phyloP scores from a whole-genome alignment of 129 eudicot species.

The Oenanthe sinensis region DNA sequence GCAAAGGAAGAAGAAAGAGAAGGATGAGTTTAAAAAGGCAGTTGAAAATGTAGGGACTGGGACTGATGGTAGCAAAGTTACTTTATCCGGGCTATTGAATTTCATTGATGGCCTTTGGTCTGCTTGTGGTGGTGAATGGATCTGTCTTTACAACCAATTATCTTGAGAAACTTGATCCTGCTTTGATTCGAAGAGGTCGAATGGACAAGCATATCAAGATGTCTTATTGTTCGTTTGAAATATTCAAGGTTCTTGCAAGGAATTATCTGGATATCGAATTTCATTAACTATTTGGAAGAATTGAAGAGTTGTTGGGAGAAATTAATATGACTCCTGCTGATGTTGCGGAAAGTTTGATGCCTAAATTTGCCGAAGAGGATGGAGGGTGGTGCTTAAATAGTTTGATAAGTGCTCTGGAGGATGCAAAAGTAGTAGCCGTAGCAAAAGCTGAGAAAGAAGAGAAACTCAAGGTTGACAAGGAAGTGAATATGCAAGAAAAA shows the following conservation, averaged over 20 bases:
- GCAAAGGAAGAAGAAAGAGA: background rate
- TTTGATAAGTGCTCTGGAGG: slow-evolving; percentile 9
- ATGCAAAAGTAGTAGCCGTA: background rate
- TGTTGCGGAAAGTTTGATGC: slow-evolving; percentile 3
- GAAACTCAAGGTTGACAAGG: background rate
- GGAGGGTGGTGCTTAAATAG: background rate
- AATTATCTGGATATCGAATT: background rate
- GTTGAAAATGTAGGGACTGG: background rate
- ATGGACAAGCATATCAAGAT: slow-evolving; percentile 5
- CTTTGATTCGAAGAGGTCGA: slow-evolving; percentile 2
- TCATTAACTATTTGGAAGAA: background rate
- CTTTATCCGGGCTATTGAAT: slow-evolving; percentile 3
- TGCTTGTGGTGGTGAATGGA: slow-evolving; percentile 5
- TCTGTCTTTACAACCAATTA: background rate
- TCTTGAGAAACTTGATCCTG: slow-evolving; percentile 4
- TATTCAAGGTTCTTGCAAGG: background rate
- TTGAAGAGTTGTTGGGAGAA: background rate
- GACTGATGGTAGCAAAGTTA: background rate
- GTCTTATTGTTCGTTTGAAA: slow-evolving; percentile 6
- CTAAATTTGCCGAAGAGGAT: background rate
- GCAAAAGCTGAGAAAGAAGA: slow-evolving; percentile 2
- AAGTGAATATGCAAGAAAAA: background rate
- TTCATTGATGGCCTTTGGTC: slow-evolving; percentile 13
- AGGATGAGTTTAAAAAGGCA: background rate
- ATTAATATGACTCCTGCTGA: slow-evolving; percentile 1